Conservation (phyloP, 2,329 filamentous ascomycete species). For the Fusarium xyrophilum region DNA sequence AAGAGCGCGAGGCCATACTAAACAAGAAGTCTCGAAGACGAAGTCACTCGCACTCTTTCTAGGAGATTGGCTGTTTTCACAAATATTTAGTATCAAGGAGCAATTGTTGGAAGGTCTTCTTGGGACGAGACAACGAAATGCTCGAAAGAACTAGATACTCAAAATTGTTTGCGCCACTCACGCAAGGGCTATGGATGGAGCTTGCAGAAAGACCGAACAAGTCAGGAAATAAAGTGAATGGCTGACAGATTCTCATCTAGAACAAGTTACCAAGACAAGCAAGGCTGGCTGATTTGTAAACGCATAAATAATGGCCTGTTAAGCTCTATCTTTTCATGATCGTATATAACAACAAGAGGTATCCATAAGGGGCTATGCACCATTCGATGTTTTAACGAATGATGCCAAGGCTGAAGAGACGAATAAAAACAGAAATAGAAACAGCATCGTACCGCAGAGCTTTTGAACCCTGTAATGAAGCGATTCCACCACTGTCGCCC, state of each 20-base stretch:
- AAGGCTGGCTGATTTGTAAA: background rate
- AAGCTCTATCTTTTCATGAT: conserved; percentile 32
- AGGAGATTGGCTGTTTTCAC: background rate
- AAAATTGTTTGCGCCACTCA: background rate
- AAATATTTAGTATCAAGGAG: background rate
- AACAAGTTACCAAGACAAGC: background rate
- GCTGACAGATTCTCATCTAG: background rate
- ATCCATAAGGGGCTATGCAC: conserved; percentile 35
- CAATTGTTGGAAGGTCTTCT: background rate
- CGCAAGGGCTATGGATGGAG: background rate
- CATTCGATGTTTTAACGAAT: conserved; percentile 6
- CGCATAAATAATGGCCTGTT: conserved; percentile 15
- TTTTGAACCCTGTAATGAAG: conserved; percentile 22
- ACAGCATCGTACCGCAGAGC: conserved; percentile 17
- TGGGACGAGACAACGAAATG: background rate
- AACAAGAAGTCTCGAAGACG: conserved; percentile 48
- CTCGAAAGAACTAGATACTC: background rate
- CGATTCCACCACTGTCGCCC: conserved; percentile 11
- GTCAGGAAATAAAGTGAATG: background rate
- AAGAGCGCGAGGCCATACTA: conserved; percentile 62
- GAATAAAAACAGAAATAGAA: conserved; percentile 20
- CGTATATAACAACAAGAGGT: conserved; percentile 36
- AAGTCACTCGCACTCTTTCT: conserved; percentile 34
- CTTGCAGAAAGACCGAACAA: background rate
- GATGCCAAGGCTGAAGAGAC: conserved; percentile 13